Base-by-base conservation (phyloP, 2,329 filamentous ascomycete species). In the Hypoxylon rubiginosum region DNA sequence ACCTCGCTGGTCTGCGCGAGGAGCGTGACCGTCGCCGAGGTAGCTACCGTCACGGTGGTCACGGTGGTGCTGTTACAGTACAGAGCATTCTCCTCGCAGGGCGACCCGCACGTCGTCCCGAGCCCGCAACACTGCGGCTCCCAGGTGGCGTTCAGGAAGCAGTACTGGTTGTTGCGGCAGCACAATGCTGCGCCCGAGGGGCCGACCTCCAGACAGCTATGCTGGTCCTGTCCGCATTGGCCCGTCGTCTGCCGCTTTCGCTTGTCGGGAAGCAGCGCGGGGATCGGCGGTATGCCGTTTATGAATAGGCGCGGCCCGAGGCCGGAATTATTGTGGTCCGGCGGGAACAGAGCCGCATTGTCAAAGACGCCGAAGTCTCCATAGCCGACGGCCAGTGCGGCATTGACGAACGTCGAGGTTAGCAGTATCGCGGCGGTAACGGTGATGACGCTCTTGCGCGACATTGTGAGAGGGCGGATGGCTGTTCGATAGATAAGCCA, bases 151-250 rank as follows among this genome's bases (percentile, higher is more conserved):
- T 73, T 19, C 17, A 71, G 11, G 48, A 70, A 74, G 68, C 74
- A 76, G 62, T 75, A 75, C 43, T 67, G 34, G 61, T 74, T 68
- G 57, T 75, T 72, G 8, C 4, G 1, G 43, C 74, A 76, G 58
- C 74, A 76, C 0, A 4, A 4, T 2, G 3, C 1, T 13, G 64
- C 66, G 15, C 65, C 70, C 24, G 57, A 4, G 1, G 62, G 28
- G 1, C 66, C 57, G 3, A 66, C 30, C 30, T 76, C 74, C 1
- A 71, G 48, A 36, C 73, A 76, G 61, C 52, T 69, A 51, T 76
- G 73, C 0, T 50, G 9, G 2, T 69, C 71, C 1, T 43, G 7
- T 0, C 15, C 1, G 51, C 74, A 76, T 15, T 62, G 66, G 15
- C 1, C 6, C 26, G 36, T 5, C 26, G 41, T 46, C 45, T 67